phyloP scores from a whole-genome alignment of 352 stramenopile species.

The Plasmopara muralis region DNA sequence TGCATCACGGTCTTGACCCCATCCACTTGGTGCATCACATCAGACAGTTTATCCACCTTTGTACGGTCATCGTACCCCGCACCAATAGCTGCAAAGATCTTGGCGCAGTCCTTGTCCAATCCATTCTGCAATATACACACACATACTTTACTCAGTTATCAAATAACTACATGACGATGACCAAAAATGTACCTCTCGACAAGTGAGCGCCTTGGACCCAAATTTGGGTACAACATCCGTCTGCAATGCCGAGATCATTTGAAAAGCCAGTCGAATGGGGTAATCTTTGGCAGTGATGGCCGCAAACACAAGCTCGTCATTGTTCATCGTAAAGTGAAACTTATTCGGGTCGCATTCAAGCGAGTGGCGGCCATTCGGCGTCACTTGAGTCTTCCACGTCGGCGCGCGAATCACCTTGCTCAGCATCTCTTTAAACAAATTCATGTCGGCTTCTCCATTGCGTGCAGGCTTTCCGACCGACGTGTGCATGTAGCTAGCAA shows the following conservation, averaged over 20 bases:
- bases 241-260: conserved; percentile 73
- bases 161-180: neutral
- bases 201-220: conserved; percentile 65
- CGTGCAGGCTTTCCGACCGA: conserved; percentile 30
- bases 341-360: conserved; percentile 85
- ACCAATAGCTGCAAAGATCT: conserved; percentile 51
- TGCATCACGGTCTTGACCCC: conserved; percentile 81
- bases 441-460: conserved; percentile 46
- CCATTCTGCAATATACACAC: conserved; percentile 36
- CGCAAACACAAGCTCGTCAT: conserved; percentile 79
- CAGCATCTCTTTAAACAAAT: conserved; percentile 73
- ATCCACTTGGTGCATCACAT: conserved; percentile 79
- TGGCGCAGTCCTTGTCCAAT: conserved; percentile 72
- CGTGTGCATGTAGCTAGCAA: conserved; percentile 71
- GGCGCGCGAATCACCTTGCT: conserved; percentile 74
- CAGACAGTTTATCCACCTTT: conserved; percentile 82
- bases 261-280: conserved; percentile 73
- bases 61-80: conserved; percentile 78
- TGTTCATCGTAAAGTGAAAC: conserved; percentile 87
- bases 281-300: conserved; percentile 78
- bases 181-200: conserved; percentile 49
- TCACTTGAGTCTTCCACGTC: conserved; percentile 83
- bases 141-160: neutral
- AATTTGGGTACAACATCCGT: conserved; percentile 73
- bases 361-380: conserved; percentile 78